These are phyloP conservation scores for Spathaspora gorwiae DNA, from an alignment of 805 yeast species.

Conservation along the genomic window DNA sequence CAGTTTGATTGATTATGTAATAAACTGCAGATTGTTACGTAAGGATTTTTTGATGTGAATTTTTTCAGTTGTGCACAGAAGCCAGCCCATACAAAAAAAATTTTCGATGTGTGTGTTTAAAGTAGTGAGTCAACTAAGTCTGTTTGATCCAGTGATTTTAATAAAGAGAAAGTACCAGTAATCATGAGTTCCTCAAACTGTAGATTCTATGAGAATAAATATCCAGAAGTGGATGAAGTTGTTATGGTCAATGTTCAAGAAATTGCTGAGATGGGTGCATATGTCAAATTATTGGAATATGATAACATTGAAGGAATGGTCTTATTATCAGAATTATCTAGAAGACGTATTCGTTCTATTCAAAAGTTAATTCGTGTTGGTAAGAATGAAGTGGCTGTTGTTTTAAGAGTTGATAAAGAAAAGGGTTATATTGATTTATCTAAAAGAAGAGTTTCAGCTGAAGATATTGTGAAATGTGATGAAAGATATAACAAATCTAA, in stretches of 20 bases:
- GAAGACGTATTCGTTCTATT: conserved; percentile 97
- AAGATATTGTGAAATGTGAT: conserved; percentile 95
- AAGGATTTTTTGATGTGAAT: not conserved
- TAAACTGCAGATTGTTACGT: not conserved
- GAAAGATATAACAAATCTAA: conserved; percentile 95
- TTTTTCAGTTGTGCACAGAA: not conserved
- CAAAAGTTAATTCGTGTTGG: conserved; percentile 98
- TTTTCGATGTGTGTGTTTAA: too few relatives aligned
- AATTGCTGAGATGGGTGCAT: conserved; percentile 99
- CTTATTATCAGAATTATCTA: conserved; percentile 86
- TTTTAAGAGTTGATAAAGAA: conserved; percentile 95
- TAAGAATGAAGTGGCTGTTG: conserved; percentile 96
- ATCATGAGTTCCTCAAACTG: conserved; percentile 85
- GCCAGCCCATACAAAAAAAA: not conserved
- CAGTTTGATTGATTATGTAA: too few relatives aligned
- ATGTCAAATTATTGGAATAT: conserved; percentile 90
- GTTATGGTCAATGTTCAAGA: conserved; percentile 98
- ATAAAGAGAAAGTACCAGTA: not conserved
- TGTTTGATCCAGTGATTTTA: not conserved
- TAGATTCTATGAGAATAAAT: conserved; percentile 96
- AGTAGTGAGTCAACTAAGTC: not conserved
- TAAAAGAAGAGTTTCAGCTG: conserved; percentile 96
- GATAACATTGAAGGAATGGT: conserved; percentile 99
- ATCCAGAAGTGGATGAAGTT: conserved; percentile 97
- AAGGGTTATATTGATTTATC: conserved; percentile 97